A percentile compares a stretch with the other conserved stretches of the same genome.
These are phyloP conservation scores for Ensete ventricosum DNA, from an alignment of 176 grass and related monocot species.

Conservation along the genomic window DNA sequence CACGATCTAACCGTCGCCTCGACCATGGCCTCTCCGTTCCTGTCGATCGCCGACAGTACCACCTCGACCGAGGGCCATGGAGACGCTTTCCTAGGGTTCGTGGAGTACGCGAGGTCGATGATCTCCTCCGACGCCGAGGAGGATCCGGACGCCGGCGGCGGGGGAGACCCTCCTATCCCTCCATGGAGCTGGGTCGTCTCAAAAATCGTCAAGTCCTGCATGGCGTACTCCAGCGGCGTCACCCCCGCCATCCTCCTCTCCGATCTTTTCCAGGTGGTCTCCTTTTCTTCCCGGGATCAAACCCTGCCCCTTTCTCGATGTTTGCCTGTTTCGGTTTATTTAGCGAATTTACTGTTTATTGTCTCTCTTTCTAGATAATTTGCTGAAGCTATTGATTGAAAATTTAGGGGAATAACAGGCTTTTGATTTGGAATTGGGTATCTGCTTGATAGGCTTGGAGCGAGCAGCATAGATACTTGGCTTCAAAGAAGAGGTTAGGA, in stretches of 20 bases:
- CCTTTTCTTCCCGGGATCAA: neutral
- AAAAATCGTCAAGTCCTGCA: conserved; percentile 65
- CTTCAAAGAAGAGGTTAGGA: conserved; percentile 55
- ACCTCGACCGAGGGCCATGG: conserved; percentile 15
- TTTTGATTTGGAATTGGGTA: neutral
- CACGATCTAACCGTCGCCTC: neutral
- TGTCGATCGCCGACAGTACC: neutral
- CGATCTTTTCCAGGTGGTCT: conserved; percentile 72
- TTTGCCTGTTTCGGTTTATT: neutral
- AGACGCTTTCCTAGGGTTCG: conserved; percentile 51
- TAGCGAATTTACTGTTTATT: neutral
- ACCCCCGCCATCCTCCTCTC: conserved; percentile 83
- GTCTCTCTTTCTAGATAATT: neutral
- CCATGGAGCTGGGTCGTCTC: conserved; percentile 79
- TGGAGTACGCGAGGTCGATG: conserved; percentile 59
- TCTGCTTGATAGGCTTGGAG: conserved; percentile 60
- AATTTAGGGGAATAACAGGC: neutral
- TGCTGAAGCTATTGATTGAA: neutral
- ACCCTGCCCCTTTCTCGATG: neutral
- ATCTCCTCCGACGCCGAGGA: conserved; percentile 27
- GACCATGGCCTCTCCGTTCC: neutral
- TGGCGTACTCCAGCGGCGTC: conserved; percentile 76
- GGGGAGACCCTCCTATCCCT: neutral
- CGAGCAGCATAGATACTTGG: conserved; percentile 63
- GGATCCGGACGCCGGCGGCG: conserved; percentile 16